Base-by-base conservation (phyloP, 345 rosid genomes). In the Moricandia arvensis region DNA sequence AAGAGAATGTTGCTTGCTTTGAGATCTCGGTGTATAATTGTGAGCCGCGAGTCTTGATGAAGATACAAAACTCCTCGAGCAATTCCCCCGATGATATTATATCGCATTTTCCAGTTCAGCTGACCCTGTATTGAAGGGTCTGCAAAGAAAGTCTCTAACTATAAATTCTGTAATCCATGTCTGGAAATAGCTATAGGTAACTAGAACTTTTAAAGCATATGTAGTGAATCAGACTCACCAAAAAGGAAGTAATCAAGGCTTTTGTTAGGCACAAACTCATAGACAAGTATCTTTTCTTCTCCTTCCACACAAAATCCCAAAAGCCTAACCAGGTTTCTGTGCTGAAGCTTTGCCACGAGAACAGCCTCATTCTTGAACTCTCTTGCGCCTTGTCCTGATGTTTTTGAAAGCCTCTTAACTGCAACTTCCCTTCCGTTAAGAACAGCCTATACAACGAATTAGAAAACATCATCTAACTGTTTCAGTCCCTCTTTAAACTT, bases 51-150 rank as follows among this genome's bases (percentile, higher is more conserved):
- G 47, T 41, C 47, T 41, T 41, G 47, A 41, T 41, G 47, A 41
- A 41, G 47, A 41, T 41, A 41, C 47, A 41, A n/a, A 41, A 41
- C 6, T 41, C 47, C 47, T 41, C 47, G 47, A 41, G 47, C 47
- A 41, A 41, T 41, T 41, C 47, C 47, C 47, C 62, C 59, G 2
- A 84, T 83, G 5, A 86, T 86, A 13, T 80, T 80, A 27, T 72
- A 76, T 4, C 91, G 76, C 0, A 3, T 21, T 2, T 63, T 27
- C 97, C 97, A 91, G 38, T 83, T 77, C 64, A 89, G 21, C 15
- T 53, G 65, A 26, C 64, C 24, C 27, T 73, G 78, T 37, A 57
- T 80, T n/a, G 35, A 66, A 0, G 75, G 57, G 65, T 84, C 93
- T 89, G 31, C 66, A 49, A 15, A 15, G 21, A 49, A 2, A 15